These are phyloP conservation scores for Metrosideros polymorpha DNA, from an alignment of 441 rosid genomes.

Conservation along the genomic window DNA sequence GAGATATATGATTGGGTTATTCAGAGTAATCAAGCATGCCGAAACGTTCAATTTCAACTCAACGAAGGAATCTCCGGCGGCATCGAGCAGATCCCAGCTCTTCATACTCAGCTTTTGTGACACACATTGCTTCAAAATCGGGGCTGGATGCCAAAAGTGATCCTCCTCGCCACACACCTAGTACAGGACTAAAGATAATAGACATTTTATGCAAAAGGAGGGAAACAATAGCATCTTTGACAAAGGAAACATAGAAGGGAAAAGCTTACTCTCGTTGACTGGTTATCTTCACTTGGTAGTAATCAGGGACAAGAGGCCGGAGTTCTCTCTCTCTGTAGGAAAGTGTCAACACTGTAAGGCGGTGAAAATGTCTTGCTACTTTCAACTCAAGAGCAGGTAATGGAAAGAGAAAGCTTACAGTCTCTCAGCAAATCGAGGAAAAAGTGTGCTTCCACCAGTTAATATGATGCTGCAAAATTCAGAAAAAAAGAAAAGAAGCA, in stretches of 20 bases:
- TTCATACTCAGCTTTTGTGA: slow-evolving; percentile 89
- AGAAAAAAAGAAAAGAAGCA: slow-evolving; percentile 8
- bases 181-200: slow-evolving; percentile 51
- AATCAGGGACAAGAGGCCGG: slow-evolving; percentile 87
- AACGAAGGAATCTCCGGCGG: slow-evolving; percentile 71
- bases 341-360: background rate
- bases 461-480: slow-evolving; percentile 61
- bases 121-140: slow-evolving; percentile 77
- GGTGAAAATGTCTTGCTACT: background rate
- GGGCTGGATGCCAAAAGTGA: slow-evolving; percentile 95
- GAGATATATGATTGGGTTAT: background rate
- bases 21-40: background rate
- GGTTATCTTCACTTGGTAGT: slow-evolving; percentile 68
- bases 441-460: slow-evolving; percentile 89
- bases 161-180: slow-evolving; percentile 97
- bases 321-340: slow-evolving; percentile 73
- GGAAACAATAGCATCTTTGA: slow-evolving; percentile 2
- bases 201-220: slow-evolving; percentile 1
- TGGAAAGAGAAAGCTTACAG: slow-evolving; percentile 43
- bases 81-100: slow-evolving; percentile 92
- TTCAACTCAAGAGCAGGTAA: background rate
- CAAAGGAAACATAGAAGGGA: slow-evolving; percentile 1
- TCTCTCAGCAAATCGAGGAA: slow-evolving; percentile 71
- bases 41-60: slow-evolving; percentile 1
- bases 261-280: slow-evolving; percentile 71